A percentile compares a stretch with the other conserved stretches of the same genome.
Evolutionary conservation across 2,329 filamentous ascomycete species (phyloP).

Genomic region (Cladosporium sphaerospermum): DNA sequence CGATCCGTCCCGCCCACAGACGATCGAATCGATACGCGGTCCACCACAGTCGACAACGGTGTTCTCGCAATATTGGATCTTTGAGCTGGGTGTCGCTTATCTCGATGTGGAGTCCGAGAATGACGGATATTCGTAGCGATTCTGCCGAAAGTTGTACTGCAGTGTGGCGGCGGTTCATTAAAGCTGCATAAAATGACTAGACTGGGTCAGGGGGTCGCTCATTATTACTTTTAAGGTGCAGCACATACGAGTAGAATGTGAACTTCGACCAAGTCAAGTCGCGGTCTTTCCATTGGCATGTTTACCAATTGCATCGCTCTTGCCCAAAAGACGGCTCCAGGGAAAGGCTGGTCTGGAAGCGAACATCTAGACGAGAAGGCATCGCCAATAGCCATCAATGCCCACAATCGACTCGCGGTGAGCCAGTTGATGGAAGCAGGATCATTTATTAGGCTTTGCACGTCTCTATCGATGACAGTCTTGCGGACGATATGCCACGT

Average conservation of each 20-base stretch:
- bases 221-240: neutral
- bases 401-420: conserved; percentile 38
- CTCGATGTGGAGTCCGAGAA: conserved; percentile 41
- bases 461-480: conserved; percentile 32
- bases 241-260: conserved; percentile 38
- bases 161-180: conserved; percentile 41
- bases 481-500: conserved; percentile 40
- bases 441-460: conserved; percentile 36
- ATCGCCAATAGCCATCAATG: conserved; percentile 43
- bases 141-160: conserved; percentile 41
- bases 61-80: conserved; percentile 30
- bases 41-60: conserved; percentile 32
- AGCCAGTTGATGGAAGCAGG: conserved; percentile 30
- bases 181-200: conserved; percentile 41
- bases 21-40: conserved; percentile 31
- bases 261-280: conserved; percentile 40
- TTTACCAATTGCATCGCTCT: conserved; percentile 36
- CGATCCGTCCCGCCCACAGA: conserved; percentile 31
- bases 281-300: conserved; percentile 38
- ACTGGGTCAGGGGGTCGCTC: neutral
- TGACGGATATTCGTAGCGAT: conserved; percentile 38
- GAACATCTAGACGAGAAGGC: conserved; percentile 39
- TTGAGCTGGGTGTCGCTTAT: conserved; percentile 36
- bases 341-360: conserved; percentile 32
- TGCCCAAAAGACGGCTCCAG: conserved; percentile 41